phyloP scores from a whole-genome alignment of 768 basidiomycete species.

The Trametes maxima region DNA sequence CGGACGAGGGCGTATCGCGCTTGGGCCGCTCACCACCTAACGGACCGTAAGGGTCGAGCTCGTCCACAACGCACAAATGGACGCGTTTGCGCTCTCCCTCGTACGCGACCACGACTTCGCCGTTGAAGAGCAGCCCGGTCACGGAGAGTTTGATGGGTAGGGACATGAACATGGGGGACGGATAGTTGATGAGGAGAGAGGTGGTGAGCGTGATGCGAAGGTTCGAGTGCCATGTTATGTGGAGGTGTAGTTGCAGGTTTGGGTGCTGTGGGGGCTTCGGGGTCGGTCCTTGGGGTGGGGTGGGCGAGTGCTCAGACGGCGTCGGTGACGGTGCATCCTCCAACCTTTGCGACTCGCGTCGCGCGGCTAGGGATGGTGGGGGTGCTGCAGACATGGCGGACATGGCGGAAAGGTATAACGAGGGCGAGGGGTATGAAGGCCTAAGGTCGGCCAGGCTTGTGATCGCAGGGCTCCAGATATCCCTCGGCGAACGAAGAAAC shows the following conservation, averaged over 20 bases:
- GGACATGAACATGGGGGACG: slow-evolving; percentile 94
- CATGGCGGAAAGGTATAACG: slow-evolving; percentile 31
- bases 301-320: slow-evolving; percentile 7
- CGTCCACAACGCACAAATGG: slow-evolving; percentile 88
- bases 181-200: slow-evolving; percentile 95
- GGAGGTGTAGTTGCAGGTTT: slow-evolving; percentile 88
- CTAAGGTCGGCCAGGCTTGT: slow-evolving; percentile 31
- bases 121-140: slow-evolving; percentile 83
- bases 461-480: slow-evolving; percentile 41
- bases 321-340: slow-evolving; percentile 2
- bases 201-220: slow-evolving; percentile 88
- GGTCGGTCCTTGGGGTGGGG: slow-evolving; percentile 25
- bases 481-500: slow-evolving; percentile 45
- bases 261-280: slow-evolving; percentile 47
- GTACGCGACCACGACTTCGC: slow-evolving; percentile 90
- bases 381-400: slow-evolving; percentile 18
- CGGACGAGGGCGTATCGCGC: slow-evolving; percentile 37
- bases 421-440: slow-evolving; percentile 30
- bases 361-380: not conserved
- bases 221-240: slow-evolving; percentile 85
- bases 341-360: not conserved
- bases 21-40: slow-evolving; percentile 41
- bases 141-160: slow-evolving; percentile 94
- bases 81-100: slow-evolving; percentile 80
- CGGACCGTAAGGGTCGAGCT: slow-evolving; percentile 83